Evolutionary conservation across 768 basidiomycete species (phyloP), one percentile per base, ranked within the genome.

Genomic region (Lentinula detonsa): DNA sequence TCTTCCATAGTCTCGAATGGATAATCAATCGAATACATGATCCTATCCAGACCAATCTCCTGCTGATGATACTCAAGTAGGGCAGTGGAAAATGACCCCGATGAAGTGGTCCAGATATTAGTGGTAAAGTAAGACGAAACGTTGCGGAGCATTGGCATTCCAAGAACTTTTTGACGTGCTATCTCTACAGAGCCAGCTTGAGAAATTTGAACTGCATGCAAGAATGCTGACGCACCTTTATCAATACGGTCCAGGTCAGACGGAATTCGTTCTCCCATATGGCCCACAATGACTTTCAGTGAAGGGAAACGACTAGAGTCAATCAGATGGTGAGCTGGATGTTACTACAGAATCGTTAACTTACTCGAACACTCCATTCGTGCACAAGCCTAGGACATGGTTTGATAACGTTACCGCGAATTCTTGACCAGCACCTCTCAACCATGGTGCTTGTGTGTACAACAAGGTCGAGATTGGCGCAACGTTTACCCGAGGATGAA

Each of bases 191-290:
- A 40, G 23, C 10, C 2, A 11, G 37, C 9, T 3, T 11, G 55
- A 43, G 13, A 42, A 43, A n/a, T 28, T 28, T 7, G 35, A 18
- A 33, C 18, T 40, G 3, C 0, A 21, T n/a, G 1, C 6, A 35
- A 7, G 31, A 49, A 39, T 18, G n/a, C 2, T 10, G 10, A 2
- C 50, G 15, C 54, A 78, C 76, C 73, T 37, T 73, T 70, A 53
- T 79, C 73, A 21, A 76, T 76, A 21, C 78, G 72, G 58, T 69
- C 65, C 1, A 79, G 66, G 60, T 79, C 77, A 8, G 78, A 79
- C 0, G 78, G 72, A 39, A 78, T 71, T 13, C 77, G 71, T 64
- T 79, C 78, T 5, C 78, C 78, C 40, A 79, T 62, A 66, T 79
- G 78, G 1, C 77, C 78, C n/a, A 78, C 74, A 23, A 79, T 77